Evolutionary conservation across 1,284 basidiomycete genomes (phyloP).

Genomic region (Rhizoctonia solani): DNA sequence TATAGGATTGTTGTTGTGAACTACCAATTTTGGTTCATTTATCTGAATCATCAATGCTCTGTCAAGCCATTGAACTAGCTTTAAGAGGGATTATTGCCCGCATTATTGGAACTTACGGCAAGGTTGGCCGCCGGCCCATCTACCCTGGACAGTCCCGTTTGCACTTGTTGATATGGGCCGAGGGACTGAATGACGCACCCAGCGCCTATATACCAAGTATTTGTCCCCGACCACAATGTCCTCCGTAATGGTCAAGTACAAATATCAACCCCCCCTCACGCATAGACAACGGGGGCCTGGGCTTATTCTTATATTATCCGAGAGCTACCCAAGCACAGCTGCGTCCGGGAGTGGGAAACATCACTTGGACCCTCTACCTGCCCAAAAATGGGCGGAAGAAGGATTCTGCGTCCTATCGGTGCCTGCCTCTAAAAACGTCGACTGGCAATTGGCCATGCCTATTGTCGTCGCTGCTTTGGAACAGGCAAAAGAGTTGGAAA

Average conservation of each 20-base stretch:
- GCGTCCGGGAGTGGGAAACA: too few species aligned
- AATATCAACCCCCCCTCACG: conserved; percentile 23
- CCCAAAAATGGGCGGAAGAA: conserved; percentile 31
- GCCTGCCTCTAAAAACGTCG: not conserved
- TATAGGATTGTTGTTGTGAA: not conserved
- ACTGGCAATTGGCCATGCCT: not conserved
- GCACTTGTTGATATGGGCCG: too few species aligned
- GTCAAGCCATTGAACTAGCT: too few species aligned
- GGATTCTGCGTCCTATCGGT: conserved; percentile 21
- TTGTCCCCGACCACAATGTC: not conserved
- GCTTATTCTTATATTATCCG: conserved; percentile 12
- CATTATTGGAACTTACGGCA: too few species aligned
- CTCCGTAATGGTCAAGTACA: not conserved
- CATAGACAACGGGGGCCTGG: conserved; percentile 9
- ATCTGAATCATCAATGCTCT: too few species aligned
- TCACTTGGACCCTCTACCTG: conserved; percentile 17
- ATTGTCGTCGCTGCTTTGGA: not conserved
- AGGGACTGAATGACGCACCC: too few species aligned
- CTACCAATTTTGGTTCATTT: too few species aligned
- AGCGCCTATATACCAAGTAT: too few species aligned
- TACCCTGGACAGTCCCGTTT: too few species aligned
- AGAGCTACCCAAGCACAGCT: not conserved
- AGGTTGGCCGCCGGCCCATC: too few species aligned
- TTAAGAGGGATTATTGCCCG: too few species aligned
- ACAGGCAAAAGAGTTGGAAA: not conserved